Conservation (phyloP, 2,329 filamentous ascomycete species). For the Fusarium sambucinum region DNA sequence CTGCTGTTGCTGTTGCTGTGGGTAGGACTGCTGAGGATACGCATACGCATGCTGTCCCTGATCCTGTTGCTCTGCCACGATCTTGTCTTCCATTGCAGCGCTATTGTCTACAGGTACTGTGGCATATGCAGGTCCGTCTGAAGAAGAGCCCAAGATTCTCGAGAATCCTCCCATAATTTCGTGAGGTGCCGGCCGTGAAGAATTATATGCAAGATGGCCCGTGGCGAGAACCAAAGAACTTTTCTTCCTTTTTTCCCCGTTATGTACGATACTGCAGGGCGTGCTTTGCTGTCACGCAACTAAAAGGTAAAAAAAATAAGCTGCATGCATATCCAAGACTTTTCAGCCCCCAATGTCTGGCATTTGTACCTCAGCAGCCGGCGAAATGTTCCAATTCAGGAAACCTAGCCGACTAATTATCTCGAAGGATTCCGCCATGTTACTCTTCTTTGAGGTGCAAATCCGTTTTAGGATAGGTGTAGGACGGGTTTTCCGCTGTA, state of each 20-base stretch:
- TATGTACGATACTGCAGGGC: neutral
- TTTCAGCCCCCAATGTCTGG: constrained; percentile 2
- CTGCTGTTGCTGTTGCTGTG: neutral
- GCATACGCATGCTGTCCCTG: neutral
- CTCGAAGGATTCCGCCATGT: neutral
- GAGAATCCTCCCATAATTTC: neutral
- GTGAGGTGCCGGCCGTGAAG: neutral
- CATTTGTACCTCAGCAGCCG: neutral
- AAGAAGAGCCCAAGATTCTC: neutral
- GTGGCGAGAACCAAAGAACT: neutral
- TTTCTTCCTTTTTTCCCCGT: neutral
- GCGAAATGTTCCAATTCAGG: neutral
- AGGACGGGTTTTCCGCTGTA: neutral
- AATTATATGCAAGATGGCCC: neutral
- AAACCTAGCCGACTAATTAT: neutral
- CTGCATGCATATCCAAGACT: constrained; percentile 7
- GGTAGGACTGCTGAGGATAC: constrained; percentile 4
- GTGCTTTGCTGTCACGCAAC: constrained; percentile 8
- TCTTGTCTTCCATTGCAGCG: constrained; percentile 14
- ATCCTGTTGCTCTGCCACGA: neutral
- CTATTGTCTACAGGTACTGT: neutral
- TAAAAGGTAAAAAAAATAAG: constrained; percentile 7
- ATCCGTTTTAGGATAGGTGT: too few species aligned
- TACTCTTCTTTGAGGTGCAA: neutral
- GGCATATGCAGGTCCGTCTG: neutral